Conservation (phyloP, 352 stramenopile genomes). For the Phytophthora tubulina region DNA sequence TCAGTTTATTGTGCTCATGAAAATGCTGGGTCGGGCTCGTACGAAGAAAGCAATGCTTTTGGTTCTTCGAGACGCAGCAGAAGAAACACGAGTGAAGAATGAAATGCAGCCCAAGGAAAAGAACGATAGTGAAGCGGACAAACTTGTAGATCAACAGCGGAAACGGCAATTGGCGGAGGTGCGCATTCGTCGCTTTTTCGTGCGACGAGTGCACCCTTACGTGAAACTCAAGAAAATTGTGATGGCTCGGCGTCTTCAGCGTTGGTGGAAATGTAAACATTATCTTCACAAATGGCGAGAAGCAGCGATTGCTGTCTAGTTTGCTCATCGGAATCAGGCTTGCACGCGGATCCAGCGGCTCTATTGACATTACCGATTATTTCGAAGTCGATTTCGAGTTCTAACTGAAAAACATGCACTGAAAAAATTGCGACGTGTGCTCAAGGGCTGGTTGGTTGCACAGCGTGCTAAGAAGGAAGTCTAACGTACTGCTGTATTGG, state of each 20-base stretch:
- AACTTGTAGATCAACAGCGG: constrained; percentile 1
- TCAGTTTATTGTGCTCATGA: constrained; percentile 49
- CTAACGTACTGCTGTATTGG: constrained; percentile 39
- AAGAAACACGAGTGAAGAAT: constrained; percentile 42
- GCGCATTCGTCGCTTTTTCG: constrained; percentile 64
- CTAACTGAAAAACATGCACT: constrained; percentile 52
- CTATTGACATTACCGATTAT: constrained; percentile 44
- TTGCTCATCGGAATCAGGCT: constrained; percentile 33
- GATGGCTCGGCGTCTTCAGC: constrained; percentile 56
- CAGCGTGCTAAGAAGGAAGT: constrained; percentile 56
- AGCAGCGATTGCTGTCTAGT: constrained; percentile 13
- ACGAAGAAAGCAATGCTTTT: constrained; percentile 54
- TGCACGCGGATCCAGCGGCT: constrained; percentile 57
- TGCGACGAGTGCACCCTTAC: constrained; percentile 52
- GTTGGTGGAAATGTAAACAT: constrained; percentile 53
- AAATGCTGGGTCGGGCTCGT: constrained; percentile 39
- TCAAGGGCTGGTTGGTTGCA: constrained; percentile 62
- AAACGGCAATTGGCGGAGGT: constrained; percentile 38
- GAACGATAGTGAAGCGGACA: background rate
- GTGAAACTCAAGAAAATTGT: constrained; percentile 54
- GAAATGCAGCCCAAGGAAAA: background rate
- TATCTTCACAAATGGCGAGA: constrained; percentile 42
- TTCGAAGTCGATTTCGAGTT: constrained; percentile 39
- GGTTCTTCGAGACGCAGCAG: constrained; percentile 46
- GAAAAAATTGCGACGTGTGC: constrained; percentile 37